Conservation (phyloP, 768 basidiomycete species). For the Exsudoporus frostii region DNA sequence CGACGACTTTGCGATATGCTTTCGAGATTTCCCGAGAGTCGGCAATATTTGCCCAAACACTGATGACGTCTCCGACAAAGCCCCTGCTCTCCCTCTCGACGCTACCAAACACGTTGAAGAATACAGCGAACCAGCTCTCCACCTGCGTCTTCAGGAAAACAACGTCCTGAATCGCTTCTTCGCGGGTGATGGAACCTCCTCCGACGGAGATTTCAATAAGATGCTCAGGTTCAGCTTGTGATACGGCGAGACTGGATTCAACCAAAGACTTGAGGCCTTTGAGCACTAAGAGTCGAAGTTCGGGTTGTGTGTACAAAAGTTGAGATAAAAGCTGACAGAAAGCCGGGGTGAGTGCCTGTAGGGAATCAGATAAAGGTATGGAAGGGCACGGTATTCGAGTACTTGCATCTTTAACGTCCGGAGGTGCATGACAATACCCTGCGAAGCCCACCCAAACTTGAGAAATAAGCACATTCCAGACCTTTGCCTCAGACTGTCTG, state of each 20-base stretch:
- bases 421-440: conserved; percentile 82
- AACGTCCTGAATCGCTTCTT: conserved; percentile 65
- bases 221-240: conserved; percentile 33
- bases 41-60: conserved; percentile 81
- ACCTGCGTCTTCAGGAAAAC: conserved; percentile 71
- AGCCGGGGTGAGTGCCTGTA: conserved; percentile 65
- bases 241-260: conserved; percentile 67
- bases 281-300: conserved; percentile 79
- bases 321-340: conserved; percentile 92
- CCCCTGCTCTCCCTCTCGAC: conserved; percentile 71
- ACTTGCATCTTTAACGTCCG: conserved; percentile 69
- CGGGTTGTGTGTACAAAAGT: conserved; percentile 85
- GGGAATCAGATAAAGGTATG: neutral
- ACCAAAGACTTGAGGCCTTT: conserved; percentile 78
- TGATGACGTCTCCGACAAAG: conserved; percentile 85
- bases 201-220: conserved; percentile 25
- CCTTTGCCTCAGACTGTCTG: conserved; percentile 82
- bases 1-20: conserved; percentile 76
- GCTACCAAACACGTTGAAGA: conserved; percentile 95
- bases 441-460: conserved; percentile 92
- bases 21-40: conserved; percentile 74
- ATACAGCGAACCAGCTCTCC: conserved; percentile 91
- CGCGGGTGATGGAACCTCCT: conserved; percentile 42
- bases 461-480: conserved; percentile 90
- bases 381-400: neutral